Percentiles rank a stretch among this genome's conserved stretches.
Conservation (phyloP, 75 land plant genomes). For the Selaginella moellendorffii region DNA sequence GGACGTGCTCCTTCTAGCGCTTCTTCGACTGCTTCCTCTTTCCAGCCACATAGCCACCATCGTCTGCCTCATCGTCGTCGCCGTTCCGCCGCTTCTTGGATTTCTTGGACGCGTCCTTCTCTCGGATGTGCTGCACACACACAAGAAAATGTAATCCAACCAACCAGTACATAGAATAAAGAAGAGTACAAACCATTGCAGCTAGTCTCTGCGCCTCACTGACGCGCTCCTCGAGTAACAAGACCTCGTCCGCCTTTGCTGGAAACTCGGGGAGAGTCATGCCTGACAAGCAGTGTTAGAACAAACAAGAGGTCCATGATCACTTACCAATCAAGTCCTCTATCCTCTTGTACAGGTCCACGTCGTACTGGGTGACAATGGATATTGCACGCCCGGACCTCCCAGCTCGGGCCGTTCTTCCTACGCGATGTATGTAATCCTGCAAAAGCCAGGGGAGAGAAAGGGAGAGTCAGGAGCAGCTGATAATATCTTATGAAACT, state of each 20-base stretch:
- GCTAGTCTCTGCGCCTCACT: conserved; percentile 67
- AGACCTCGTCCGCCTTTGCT: conserved; percentile 47
- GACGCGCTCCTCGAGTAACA: conserved; percentile 47
- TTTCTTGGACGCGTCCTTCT: conserved; percentile 29
- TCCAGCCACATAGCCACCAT: conserved; percentile 30
- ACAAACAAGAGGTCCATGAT: too few relatives aligned
- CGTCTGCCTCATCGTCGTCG: conserved; percentile 37
- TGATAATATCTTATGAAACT: too few relatives aligned
- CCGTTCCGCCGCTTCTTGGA: conserved; percentile 21
- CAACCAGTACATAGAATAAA: background rate
- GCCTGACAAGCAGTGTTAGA: conserved; percentile 24
- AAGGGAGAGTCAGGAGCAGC: background rate
- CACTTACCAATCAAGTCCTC: conserved; percentile 71
- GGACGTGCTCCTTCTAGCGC: background rate
- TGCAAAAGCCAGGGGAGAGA: conserved; percentile 5
- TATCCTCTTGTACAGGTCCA: conserved; percentile 63
- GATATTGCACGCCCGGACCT: conserved; percentile 89
- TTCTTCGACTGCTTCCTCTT: too few relatives aligned
- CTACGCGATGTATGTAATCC: conserved; percentile 90
- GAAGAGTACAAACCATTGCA: conserved; percentile 31
- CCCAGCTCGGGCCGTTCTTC: conserved; percentile 95
- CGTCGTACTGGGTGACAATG: conserved; percentile 77
- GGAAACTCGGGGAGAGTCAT: conserved; percentile 52
- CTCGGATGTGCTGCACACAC: conserved; percentile 61
- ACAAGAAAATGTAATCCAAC: too few relatives aligned